Conservation (phyloP, 306 rosid species). For the Acacia crassicarpa region DNA sequence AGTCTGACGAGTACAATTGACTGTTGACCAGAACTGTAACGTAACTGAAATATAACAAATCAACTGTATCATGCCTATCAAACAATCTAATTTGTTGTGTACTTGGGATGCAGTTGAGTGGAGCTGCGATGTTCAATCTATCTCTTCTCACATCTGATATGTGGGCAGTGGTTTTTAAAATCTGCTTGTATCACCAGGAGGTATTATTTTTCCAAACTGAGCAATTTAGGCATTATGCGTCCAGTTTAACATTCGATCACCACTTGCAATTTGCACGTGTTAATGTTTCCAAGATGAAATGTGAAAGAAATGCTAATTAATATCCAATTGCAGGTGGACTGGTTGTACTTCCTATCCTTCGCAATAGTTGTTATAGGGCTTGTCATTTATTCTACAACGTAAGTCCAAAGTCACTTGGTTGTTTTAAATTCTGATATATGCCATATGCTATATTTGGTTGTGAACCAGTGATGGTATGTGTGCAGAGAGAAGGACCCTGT, state of each 20-base stretch:
- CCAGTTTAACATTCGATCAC: background rate
- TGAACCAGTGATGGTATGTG: background rate
- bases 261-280: background rate
- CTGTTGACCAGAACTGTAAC: no score
- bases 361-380: conserved; percentile 50
- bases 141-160: conserved; percentile 38
- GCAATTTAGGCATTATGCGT: background rate
- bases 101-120: conserved; percentile 32
- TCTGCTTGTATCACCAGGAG: conserved; percentile 33
- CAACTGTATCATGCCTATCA: background rate
- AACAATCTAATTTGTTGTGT: background rate
- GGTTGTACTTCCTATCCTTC: conserved; percentile 65
- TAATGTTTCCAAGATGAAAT: background rate
- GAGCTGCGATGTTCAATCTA: conserved; percentile 43
- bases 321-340: conserved; percentile 51
- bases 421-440: background rate
- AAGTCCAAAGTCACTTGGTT: conserved; percentile 18
- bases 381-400: conserved; percentile 55
- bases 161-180: conserved; percentile 41
- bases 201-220: conserved; percentile 24
- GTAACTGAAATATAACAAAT: no score
- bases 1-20: no score
- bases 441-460: background rate
- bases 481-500: conserved; percentile 44
- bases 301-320: conserved; percentile 1